Percentiles rank a stretch among this genome's conserved stretches.
These are phyloP conservation scores for Taiwanofungus camphoratus DNA, from an alignment of 1,284 basidiomycete genomes.

Conservation along the genomic window DNA sequence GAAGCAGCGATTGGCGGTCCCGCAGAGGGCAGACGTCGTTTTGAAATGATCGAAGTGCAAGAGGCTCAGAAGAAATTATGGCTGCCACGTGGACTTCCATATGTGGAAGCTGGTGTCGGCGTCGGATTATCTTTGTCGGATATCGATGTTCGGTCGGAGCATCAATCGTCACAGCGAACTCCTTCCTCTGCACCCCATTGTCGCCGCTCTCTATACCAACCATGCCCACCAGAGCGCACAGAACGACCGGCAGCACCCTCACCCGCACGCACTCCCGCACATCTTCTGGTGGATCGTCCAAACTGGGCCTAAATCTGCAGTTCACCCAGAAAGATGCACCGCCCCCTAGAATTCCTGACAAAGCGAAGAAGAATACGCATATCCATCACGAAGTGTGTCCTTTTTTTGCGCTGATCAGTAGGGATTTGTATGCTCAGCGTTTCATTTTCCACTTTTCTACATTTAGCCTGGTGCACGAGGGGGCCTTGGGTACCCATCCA, in stretches of 20 bases:
- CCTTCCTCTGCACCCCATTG: too few species aligned
- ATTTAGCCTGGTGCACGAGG: slow-evolving; percentile 25
- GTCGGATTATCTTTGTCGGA: slow-evolving; percentile 10
- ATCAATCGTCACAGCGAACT: slow-evolving; percentile 8
- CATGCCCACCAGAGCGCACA: slow-evolving; percentile 47
- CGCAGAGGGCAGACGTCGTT: neutral
- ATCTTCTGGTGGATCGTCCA: slow-evolving; percentile 49
- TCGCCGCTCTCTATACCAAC: too few species aligned
- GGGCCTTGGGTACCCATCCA: slow-evolving; percentile 32
- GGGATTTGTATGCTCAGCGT: slow-evolving; percentile 9
- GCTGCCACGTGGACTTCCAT: neutral
- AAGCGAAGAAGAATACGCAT: slow-evolving; percentile 42
- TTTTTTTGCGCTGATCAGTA: slow-evolving; percentile 6
- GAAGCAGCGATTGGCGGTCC: neutral
- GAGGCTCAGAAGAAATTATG: neutral
- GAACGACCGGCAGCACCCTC: slow-evolving; percentile 33
- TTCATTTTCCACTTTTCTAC: slow-evolving; percentile 2
- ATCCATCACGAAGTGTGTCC: slow-evolving; percentile 38
- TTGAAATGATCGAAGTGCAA: neutral
- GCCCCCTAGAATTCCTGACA: slow-evolving; percentile 40
- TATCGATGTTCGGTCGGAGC: slow-evolving; percentile 9
- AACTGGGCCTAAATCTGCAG: slow-evolving; percentile 52
- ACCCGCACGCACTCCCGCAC: slow-evolving; percentile 58
- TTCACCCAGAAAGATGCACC: slow-evolving; percentile 58
- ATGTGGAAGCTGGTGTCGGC: slow-evolving; percentile 6